These are phyloP conservation scores for Clavariopsis aquatica DNA, from an alignment of 495 filamentous ascomycete genomes.

Conservation along the genomic window DNA sequence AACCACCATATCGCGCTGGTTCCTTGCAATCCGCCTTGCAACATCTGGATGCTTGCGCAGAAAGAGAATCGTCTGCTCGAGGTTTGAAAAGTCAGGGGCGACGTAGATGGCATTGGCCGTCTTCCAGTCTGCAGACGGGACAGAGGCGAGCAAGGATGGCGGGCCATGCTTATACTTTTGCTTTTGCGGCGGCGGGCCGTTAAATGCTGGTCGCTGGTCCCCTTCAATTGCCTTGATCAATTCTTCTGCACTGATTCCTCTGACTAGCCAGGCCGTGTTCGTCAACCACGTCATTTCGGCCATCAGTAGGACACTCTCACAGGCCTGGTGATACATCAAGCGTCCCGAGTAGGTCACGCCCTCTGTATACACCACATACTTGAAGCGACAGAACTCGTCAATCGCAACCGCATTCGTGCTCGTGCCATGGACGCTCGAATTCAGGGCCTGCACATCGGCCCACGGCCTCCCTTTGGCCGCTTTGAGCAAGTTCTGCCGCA, in stretches of 20 bases:
- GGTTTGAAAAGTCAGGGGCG: slow-evolving; percentile 53
- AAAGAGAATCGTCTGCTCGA: slow-evolving; percentile 55
- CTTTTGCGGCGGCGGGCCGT: neutral
- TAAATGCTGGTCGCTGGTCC: neutral
- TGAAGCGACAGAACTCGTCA: slow-evolving; percentile 22
- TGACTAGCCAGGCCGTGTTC: neutral
- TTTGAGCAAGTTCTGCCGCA: slow-evolving; percentile 52
- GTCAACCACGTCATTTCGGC: slow-evolving; percentile 13
- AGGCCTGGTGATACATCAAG: slow-evolving; percentile 22
- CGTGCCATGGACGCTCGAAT: neutral
- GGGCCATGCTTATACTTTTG: neutral
- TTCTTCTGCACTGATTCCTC: neutral
- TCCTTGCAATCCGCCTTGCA: slow-evolving; percentile 57
- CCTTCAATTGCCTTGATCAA: neutral
- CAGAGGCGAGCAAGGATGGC: neutral
- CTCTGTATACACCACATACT: slow-evolving; percentile 27
- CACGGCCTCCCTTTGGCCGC: slow-evolving; percentile 49
- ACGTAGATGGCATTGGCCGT: slow-evolving; percentile 58
- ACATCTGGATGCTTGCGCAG: slow-evolving; percentile 51
- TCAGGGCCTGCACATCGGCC: slow-evolving; percentile 44
- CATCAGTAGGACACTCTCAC: slow-evolving; percentile 16
- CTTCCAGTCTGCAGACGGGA: neutral
- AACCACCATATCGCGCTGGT: slow-evolving; percentile 50
- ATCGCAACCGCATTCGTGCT: neutral
- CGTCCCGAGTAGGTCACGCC: slow-evolving; percentile 24